Base-by-base conservation (phyloP, 495 filamentous ascomycete genomes). In the Podospora pseudopauciseta region DNA sequence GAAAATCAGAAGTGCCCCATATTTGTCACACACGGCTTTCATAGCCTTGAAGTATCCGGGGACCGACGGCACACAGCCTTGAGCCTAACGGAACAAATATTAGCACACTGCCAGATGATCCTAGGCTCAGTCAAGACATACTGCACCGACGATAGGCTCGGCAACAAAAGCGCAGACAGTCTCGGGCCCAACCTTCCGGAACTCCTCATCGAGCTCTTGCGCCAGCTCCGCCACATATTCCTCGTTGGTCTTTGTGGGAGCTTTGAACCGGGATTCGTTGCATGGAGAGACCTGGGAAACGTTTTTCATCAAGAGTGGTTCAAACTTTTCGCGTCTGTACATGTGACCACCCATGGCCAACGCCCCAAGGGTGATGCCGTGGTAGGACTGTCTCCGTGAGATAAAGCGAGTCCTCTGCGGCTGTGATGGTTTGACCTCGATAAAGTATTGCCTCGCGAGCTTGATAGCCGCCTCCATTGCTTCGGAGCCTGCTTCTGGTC, bases 161-260 rank as follows among this genome's bases (percentile, higher is more conserved):
- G 88, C 87, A 34, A 95, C 79, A 69, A 95, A 93, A 2, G 90
- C 93, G 68, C 86, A 89, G 9, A 95, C 91, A 2, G 80, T 92
- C 2, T 89, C 80, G 0, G 90, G 87, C 0, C 90, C 92, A 3
- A 93, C 80, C 28, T 85, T 81, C 68, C 87, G 81, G 72, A 97
- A 94, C 70, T 93, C 90, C 2, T 83, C 85, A 44, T 94, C 91
- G 3, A 96, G 78, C 71, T 96, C 92, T 9, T 83, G 67, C 13
- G 64, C 91, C 82, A 73, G 73, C 5, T 90, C 82, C 2, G 75
- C 72, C 7, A 92, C 88, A 63, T 79, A 81, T 6, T 74, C 67
- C 26, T 77, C 73, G 56, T 80, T 72, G 0, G 79, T 73, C 64
- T 82, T 80, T 9, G 64, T 70, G 0, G 74, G 16, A 0, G 57